A percentile compares a stretch with the other conserved stretches of the same genome.
Evolutionary conservation across 306 rosid genomes (phyloP).

Genomic region (Heteromeles arbutifolia): DNA sequence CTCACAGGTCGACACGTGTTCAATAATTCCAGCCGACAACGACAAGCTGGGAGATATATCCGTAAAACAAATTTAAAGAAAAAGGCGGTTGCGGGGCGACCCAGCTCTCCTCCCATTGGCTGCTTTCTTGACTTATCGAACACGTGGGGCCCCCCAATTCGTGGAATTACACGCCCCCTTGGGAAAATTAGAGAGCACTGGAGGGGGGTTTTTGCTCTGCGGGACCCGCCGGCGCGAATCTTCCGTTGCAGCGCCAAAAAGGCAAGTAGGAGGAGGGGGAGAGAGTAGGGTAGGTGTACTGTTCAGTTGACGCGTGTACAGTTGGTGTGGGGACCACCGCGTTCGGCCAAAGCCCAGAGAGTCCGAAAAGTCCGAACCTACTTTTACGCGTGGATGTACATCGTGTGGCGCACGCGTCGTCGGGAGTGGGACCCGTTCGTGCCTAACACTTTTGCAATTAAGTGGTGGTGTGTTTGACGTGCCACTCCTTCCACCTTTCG

Average conservation of each 20-base stretch:
- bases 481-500: slow-evolving; percentile 17
- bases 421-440: slow-evolving; percentile 7
- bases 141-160: slow-evolving; percentile 60
- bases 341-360: not conserved
- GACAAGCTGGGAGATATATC: slow-evolving; percentile 56
- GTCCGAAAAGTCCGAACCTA: slow-evolving; percentile 11
- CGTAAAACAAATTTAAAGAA: slow-evolving; percentile 41
- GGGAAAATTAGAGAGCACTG: not conserved
- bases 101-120: slow-evolving; percentile 50
- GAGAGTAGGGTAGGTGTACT: slow-evolving; percentile 16
- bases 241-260: slow-evolving; percentile 34
- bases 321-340: slow-evolving; percentile 20
- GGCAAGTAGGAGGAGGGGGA: slow-evolving; percentile 8
- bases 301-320: slow-evolving; percentile 54
- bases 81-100: slow-evolving; percentile 40
- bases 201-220: slow-evolving; percentile 10
- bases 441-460: slow-evolving; percentile 22
- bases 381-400: not conserved
- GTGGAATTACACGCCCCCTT: slow-evolving; percentile 45
- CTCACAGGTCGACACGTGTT: slow-evolving; percentile 33
- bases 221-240: slow-evolving; percentile 45
- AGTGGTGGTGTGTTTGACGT: slow-evolving; percentile 27
- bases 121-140: slow-evolving; percentile 50
- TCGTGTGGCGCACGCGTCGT: slow-evolving; percentile 15
- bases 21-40: slow-evolving; percentile 50